These are phyloP conservation scores for Hypoxylon perforatum DNA, from an alignment of 495 filamentous ascomycete species.

Conservation along the genomic window DNA sequence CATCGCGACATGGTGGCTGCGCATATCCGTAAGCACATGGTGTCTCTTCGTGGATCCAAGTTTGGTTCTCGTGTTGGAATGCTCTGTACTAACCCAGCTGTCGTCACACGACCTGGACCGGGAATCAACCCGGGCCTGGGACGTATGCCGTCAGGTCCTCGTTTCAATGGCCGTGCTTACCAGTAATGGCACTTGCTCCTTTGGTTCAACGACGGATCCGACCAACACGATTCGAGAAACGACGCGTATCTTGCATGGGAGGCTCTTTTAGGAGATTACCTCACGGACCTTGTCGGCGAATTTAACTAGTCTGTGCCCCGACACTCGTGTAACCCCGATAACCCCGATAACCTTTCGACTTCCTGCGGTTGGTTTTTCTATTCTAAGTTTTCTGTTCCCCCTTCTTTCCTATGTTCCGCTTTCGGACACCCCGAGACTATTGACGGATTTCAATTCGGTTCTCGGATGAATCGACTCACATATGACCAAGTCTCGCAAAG, in stretches of 20 bases:
- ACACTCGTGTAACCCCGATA: slow-evolving; percentile 23
- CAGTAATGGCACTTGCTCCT: slow-evolving; percentile 51
- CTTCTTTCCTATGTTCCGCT: slow-evolving; percentile 50
- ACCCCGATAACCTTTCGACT: slow-evolving; percentile 9
- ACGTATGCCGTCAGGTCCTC: slow-evolving; percentile 65
- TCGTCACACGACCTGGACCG: slow-evolving; percentile 85
- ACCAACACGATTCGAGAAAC: neutral
- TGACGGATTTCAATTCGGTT: slow-evolving; percentile 45
- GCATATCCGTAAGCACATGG: slow-evolving; percentile 99
- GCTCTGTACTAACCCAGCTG: slow-evolving; percentile 95
- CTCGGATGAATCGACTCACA: slow-evolving; percentile 44
- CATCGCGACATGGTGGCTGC: slow-evolving; percentile 92
- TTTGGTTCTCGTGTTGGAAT: slow-evolving; percentile 98
- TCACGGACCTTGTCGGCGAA: too few species aligned
- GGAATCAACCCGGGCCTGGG: slow-evolving; percentile 71
- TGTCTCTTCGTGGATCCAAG: slow-evolving; percentile 96
- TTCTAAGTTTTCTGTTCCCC: slow-evolving; percentile 37
- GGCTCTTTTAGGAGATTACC: too few species aligned
- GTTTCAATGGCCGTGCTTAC: slow-evolving; percentile 61
- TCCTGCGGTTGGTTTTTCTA: slow-evolving; percentile 35
- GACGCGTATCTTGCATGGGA: too few species aligned
- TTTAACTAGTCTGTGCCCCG: too few species aligned
- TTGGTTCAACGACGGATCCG: slow-evolving; percentile 27
- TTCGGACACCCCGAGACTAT: slow-evolving; percentile 43
- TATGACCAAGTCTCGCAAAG: slow-evolving; percentile 49